Evolutionary conservation across 192 early-diverging fungal genomes (phyloP).

Genomic region (Coemansia sp.): DNA sequence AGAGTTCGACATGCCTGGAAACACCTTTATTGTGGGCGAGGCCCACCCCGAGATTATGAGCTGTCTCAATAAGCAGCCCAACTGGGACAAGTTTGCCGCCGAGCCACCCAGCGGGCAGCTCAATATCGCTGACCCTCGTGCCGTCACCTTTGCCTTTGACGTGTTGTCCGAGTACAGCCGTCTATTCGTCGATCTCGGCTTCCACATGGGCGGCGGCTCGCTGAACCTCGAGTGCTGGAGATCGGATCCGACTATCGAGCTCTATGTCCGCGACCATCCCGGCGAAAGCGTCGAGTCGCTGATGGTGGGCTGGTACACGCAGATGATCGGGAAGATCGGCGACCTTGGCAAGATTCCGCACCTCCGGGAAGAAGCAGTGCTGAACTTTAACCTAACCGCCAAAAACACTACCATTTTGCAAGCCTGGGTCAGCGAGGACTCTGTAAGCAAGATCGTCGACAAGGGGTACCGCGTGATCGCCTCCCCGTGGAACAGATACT

Average conservation of each 20-base stretch:
- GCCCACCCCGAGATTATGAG: slow-evolving; percentile 61
- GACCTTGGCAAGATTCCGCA: slow-evolving; percentile 63
- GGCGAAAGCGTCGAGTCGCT: slow-evolving; percentile 47
- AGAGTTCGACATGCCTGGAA: slow-evolving; percentile 85
- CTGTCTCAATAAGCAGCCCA: slow-evolving; percentile 62
- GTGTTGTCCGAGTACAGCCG: slow-evolving; percentile 66
- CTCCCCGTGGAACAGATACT: slow-evolving; percentile 61
- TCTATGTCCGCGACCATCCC: slow-evolving; percentile 48
- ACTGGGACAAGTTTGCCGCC: slow-evolving; percentile 58
- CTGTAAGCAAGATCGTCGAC: slow-evolving; percentile 54
- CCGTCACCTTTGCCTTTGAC: slow-evolving; percentile 62
- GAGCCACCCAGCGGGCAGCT: slow-evolving; percentile 84
- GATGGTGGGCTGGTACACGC: slow-evolving; percentile 29
- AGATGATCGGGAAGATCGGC: slow-evolving; percentile 50
- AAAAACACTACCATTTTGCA: slow-evolving; percentile 64
- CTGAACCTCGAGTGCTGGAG: slow-evolving; percentile 69
- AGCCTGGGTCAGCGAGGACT: slow-evolving; percentile 64
- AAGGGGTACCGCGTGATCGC: slow-evolving; percentile 65
- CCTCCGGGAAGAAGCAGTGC: slow-evolving; percentile 71
- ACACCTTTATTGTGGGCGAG: slow-evolving; percentile 59
- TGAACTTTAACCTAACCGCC: slow-evolving; percentile 54
- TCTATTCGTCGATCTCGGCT: slow-evolving; percentile 66
- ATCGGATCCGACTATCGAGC: slow-evolving; percentile 50
- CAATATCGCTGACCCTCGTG: slow-evolving; percentile 64
- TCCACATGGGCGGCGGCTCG: slow-evolving; percentile 75